Evolutionary conservation across 179 eudicot species (phyloP).

Genomic region (Heliamphora pulchella): DNA sequence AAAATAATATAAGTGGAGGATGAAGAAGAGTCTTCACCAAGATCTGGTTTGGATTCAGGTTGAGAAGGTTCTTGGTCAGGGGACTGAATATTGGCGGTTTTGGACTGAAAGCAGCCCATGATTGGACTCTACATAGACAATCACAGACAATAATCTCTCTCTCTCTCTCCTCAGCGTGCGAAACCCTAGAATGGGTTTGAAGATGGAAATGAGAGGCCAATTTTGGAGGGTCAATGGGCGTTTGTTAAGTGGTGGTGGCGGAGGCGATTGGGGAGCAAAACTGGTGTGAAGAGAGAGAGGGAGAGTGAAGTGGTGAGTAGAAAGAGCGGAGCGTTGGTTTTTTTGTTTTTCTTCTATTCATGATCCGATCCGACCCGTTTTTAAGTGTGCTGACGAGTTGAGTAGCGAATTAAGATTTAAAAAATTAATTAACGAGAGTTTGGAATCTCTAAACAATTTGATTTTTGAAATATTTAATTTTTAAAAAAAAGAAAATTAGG

Average conservation of each 20-base stretch:
- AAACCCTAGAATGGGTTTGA: neutral
- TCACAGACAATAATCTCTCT: neutral
- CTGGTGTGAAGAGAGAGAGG: slow-evolving; percentile 19
- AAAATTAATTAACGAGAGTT: no score
- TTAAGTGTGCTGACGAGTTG: no score
- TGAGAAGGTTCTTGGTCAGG: slow-evolving; percentile 53
- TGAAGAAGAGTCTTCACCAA: slow-evolving; percentile 29
- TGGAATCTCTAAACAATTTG: no score
- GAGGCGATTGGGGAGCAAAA: neutral
- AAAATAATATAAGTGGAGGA: neutral
- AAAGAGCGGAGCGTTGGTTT: neutral
- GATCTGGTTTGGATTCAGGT: slow-evolving; percentile 57
- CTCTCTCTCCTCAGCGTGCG: neutral
- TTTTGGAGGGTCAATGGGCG: slow-evolving; percentile 2
- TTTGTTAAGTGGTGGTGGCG: no score
- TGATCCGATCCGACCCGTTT: no score
- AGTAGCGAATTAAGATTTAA: no score
- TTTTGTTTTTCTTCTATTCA: no score
- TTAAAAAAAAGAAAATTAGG: no score
- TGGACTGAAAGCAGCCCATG: slow-evolving; percentile 99
- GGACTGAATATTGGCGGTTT: slow-evolving; percentile 70
- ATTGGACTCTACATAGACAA: slow-evolving; percentile 27
- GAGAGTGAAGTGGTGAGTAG: slow-evolving; percentile 19
- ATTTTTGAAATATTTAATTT: no score
- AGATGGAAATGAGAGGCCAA: neutral